Evolutionary conservation across 768 basidiomycete genomes (phyloP).

Genomic region (Cystofilobasidium capitatum): DNA sequence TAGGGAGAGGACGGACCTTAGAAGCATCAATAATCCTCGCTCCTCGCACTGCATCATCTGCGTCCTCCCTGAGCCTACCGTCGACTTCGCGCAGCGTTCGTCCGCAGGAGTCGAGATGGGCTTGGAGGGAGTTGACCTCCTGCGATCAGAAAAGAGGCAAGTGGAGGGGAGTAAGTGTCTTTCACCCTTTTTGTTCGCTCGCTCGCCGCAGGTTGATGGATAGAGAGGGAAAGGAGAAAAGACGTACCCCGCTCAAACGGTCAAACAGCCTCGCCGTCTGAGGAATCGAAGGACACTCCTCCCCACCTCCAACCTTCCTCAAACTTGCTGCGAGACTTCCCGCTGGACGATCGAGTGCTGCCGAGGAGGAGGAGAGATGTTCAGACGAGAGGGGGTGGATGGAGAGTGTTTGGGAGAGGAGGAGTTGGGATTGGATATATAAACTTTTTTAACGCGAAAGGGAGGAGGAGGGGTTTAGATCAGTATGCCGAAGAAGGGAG

Average conservation of each 20-base stretch:
- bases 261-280: slow-evolving; percentile 20
- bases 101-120: neutral
- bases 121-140: slow-evolving; percentile 10
- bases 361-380: neutral
- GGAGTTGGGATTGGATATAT: slow-evolving; percentile 14
- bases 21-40: slow-evolving; percentile 25
- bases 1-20: neutral
- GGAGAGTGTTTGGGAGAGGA: slow-evolving; percentile 19
- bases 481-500: neutral
- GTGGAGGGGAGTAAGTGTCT: neutral
- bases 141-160: neutral
- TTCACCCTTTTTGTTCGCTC: neutral
- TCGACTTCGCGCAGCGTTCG: slow-evolving; percentile 7
- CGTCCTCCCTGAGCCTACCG: neutral
- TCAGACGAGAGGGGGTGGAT: slow-evolving; percentile 24
- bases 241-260: slow-evolving; percentile 15
- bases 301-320: neutral
- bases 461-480: neutral
- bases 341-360: neutral
- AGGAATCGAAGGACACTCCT: slow-evolving; percentile 11
- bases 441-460: neutral
- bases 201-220: neutral
- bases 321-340: neutral
- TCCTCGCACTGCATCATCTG: slow-evolving; percentile 24
- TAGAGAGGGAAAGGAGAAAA: neutral